Evolutionary conservation across 495 filamentous ascomycete species (phyloP).

Genomic region (Cercophora sp.): DNA sequence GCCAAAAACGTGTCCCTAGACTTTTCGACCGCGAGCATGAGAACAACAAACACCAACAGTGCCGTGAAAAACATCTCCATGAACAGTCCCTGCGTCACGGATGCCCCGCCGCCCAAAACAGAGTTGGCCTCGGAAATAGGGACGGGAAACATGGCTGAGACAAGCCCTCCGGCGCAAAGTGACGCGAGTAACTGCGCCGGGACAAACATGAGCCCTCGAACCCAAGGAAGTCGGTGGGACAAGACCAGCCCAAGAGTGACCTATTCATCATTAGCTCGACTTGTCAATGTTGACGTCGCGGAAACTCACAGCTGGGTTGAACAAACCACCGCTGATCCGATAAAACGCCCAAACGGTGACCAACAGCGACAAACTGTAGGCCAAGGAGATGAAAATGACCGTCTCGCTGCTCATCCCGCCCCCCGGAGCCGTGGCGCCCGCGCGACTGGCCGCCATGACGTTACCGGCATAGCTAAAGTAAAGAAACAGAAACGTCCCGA

Average conservation of each 20-base stretch:
- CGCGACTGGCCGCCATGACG: slow-evolving; percentile 29
- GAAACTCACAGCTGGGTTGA: slow-evolving; percentile 61
- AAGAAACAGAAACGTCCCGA: slow-evolving; percentile 51
- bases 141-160: slow-evolving; percentile 50
- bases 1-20: slow-evolving; percentile 69
- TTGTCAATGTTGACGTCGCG: too few species aligned
- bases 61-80: slow-evolving; percentile 75
- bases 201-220: slow-evolving; percentile 46
- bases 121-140: slow-evolving; percentile 48
- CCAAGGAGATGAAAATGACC: slow-evolving; percentile 27
- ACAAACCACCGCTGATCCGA: slow-evolving; percentile 59
- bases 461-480: slow-evolving; percentile 47
- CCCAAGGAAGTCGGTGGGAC: slow-evolving; percentile 43
- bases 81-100: slow-evolving; percentile 59
- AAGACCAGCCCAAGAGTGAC: slow-evolving; percentile 50
- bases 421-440: slow-evolving; percentile 17
- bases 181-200: slow-evolving; percentile 50
- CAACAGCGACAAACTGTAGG: slow-evolving; percentile 58
- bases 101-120: slow-evolving; percentile 50
- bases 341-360: slow-evolving; percentile 67
- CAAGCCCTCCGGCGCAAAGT: slow-evolving; percentile 52
- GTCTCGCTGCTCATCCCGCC: slow-evolving; percentile 25
- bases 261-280: too few species aligned
- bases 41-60: slow-evolving; percentile 65
- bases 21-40: slow-evolving; percentile 74